These are phyloP conservation scores for Citrullus mucosospermus DNA, from an alignment of 306 rosid species.

Conservation along the genomic window DNA sequence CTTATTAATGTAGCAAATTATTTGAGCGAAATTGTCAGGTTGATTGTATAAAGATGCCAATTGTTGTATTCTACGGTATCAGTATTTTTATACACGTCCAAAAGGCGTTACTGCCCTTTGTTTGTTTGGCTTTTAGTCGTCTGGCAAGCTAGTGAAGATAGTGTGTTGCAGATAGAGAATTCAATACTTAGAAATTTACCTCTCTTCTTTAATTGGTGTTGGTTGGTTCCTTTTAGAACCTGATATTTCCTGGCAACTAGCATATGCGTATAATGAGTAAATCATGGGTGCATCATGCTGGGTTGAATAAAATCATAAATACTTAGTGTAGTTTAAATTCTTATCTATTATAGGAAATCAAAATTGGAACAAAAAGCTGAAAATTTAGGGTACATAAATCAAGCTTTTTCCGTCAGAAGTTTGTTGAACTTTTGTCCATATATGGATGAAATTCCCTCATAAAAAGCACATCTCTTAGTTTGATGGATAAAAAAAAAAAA, in stretches of 20 bases:
- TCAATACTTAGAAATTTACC: not conserved
- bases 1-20: not conserved
- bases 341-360: not conserved
- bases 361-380: not conserved
- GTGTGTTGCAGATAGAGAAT: not conserved
- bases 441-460: not conserved
- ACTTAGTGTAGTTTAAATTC: not conserved
- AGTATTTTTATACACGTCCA: not conserved
- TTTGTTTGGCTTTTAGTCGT: not conserved
- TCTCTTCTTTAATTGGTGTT: not conserved
- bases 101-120: not conserved
- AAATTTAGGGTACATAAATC: not conserved
- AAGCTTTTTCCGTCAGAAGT: not conserved
- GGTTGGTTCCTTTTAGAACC: not conserved
- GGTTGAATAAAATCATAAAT: not conserved
- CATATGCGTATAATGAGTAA: not conserved
- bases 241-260: not conserved
- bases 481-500: not conserved
- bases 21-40: not conserved
- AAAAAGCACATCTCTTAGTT: not conserved
- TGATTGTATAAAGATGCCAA: not conserved
- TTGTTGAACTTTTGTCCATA: not conserved
- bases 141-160: not conserved
- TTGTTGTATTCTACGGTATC: not conserved
- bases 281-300: not conserved